Conservation (phyloP, 116 monocot genomes). For the Cymodocea nodosa region DNA sequence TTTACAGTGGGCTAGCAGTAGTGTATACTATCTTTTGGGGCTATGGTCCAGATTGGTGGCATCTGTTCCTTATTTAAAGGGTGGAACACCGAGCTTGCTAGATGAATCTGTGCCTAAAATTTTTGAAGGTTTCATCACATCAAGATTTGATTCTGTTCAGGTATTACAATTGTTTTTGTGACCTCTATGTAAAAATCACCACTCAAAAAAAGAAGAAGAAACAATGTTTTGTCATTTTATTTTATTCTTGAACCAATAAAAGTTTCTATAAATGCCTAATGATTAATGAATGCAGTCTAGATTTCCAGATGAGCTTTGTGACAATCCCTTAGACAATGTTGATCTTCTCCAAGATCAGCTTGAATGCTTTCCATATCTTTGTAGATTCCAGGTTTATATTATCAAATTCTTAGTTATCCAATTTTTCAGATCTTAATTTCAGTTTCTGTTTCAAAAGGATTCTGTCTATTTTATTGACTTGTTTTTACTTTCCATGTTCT, state of each 20-base stretch:
- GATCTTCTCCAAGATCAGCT: slow-evolving; percentile 98
- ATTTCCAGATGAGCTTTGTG: slow-evolving; percentile 66
- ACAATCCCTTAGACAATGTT: slow-evolving; percentile 94
- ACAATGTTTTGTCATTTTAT: not conserved
- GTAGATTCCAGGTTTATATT: slow-evolving; percentile 77
- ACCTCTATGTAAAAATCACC: too few relatives aligned
- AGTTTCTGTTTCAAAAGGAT: not conserved
- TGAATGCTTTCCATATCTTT: slow-evolving; percentile 88
- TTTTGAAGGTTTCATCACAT: slow-evolving; percentile 88
- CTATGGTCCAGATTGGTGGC: slow-evolving; percentile 99
- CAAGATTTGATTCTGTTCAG: slow-evolving; percentile 93
- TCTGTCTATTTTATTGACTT: not conserved
- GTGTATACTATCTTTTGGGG: slow-evolving; percentile 90
- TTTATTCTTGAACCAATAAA: not conserved
- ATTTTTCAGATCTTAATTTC: not conserved
- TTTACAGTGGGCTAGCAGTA: slow-evolving; percentile 89
- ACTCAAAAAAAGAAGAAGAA: not conserved
- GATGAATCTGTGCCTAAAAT: slow-evolving; percentile 97
- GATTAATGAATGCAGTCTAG: slow-evolving; percentile 42
- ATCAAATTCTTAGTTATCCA: not conserved
- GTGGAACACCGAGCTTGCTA: slow-evolving; percentile 75
- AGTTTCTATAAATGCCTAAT: slow-evolving; percentile 2
- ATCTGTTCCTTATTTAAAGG: slow-evolving; percentile 92
- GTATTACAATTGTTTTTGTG: slow-evolving; percentile 14
- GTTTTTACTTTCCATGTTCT: not conserved